Evolutionary conservation across 2,329 filamentous ascomycete genomes (phyloP).

Genomic region (Septoria petroselini): DNA sequence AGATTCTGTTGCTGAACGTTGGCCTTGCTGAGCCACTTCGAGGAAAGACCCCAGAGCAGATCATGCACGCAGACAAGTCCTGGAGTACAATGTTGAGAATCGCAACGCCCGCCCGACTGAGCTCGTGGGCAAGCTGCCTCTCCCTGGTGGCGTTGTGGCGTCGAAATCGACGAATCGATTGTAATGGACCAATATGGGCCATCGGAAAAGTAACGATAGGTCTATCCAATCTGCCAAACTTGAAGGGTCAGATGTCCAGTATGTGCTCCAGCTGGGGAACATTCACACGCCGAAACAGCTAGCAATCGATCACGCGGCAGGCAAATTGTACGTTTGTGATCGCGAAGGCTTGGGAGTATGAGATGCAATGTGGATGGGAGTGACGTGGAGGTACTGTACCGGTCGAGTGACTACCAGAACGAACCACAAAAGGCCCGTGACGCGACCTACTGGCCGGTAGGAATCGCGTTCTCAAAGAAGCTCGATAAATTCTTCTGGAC

Average conservation of each 20-base stretch:
- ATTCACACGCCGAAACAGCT: conserved; percentile 53
- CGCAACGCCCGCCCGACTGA: conserved; percentile 18
- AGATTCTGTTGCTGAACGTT: conserved; percentile 25
- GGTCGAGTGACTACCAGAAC: conserved; percentile 34
- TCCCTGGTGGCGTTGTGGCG: conserved; percentile 39
- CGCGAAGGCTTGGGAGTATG: conserved; percentile 44
- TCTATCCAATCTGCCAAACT: conserved; percentile 37
- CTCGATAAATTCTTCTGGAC: conserved; percentile 57
- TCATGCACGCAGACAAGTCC: conserved; percentile 22
- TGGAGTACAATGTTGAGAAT: conserved; percentile 23
- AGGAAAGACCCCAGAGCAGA: conserved; percentile 16
- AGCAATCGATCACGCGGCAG: conserved; percentile 30
- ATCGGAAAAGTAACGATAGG: conserved; percentile 25
- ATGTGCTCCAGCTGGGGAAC: conserved; percentile 45
- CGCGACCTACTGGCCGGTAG: conserved; percentile 45
- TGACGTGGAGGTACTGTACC: conserved; percentile 39
- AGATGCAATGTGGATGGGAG: conserved; percentile 40
- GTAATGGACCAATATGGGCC: conserved; percentile 37
- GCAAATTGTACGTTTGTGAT: conserved; percentile 46
- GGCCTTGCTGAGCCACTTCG: conserved; percentile 16
- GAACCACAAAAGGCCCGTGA: too few relatives aligned
- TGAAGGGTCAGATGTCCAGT: conserved; percentile 48
- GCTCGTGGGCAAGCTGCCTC: neutral
- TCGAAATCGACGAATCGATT: too few relatives aligned
- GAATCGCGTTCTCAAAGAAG: conserved; percentile 48